These are phyloP conservation scores for Talaromyces thailandensis DNA, from an alignment of 495 filamentous ascomycete genomes.

Conservation along the genomic window DNA sequence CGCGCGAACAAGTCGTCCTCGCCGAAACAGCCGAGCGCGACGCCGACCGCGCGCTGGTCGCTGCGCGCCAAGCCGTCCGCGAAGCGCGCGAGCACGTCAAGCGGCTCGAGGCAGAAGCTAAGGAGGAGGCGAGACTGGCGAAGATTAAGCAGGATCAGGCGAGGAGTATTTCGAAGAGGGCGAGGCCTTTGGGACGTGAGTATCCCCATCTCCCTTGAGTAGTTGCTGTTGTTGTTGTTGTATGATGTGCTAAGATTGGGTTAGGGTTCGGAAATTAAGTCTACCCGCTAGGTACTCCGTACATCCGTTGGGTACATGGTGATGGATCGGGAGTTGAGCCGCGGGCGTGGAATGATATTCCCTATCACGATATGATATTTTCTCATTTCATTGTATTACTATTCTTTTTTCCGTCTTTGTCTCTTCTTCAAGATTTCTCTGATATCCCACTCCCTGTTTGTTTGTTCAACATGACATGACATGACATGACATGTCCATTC, in stretches of 20 bases:
- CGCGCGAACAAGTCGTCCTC: constrained; percentile 45
- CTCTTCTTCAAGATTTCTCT: too few relatives aligned
- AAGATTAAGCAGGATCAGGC: constrained; percentile 62
- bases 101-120: constrained; percentile 52
- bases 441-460: too few relatives aligned
- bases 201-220: constrained; percentile 7
- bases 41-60: constrained; percentile 50
- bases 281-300: too few relatives aligned
- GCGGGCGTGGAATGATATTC: too few relatives aligned
- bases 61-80: constrained; percentile 45
- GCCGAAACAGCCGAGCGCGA: constrained; percentile 54
- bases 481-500: too few relatives aligned
- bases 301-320: too few relatives aligned
- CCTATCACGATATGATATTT: neutral
- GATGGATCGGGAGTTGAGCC: too few relatives aligned
- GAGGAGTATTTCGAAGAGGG: constrained; percentile 52
- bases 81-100: constrained; percentile 55
- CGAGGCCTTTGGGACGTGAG: constrained; percentile 57
- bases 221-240: too few relatives aligned
- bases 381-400: too few relatives aligned
- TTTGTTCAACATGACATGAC: too few relatives aligned
- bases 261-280: neutral
- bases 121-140: constrained; percentile 50
- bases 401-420: too few relatives aligned
- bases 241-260: neutral